A percentile compares a stretch with the other conserved stretches of the same genome.
Conservation (phyloP, 2,329 filamentous ascomycete species). For the Sordariomycetes sp. region DNA sequence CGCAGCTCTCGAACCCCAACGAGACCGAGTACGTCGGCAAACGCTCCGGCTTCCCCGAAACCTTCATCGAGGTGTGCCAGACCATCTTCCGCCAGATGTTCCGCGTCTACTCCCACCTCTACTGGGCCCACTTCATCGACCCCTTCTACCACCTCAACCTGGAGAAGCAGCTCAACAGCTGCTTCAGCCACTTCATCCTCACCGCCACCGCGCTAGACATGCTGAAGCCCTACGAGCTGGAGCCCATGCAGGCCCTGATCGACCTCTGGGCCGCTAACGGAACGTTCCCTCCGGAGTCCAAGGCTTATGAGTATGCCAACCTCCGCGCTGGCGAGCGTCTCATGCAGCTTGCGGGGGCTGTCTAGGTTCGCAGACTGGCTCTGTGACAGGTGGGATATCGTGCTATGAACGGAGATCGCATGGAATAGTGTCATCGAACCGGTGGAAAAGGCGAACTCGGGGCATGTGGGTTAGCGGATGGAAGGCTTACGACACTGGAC, state of each 20-base stretch:
- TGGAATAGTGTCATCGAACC: not conserved
- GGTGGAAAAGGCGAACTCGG: not conserved
- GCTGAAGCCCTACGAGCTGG: conserved; percentile 77
- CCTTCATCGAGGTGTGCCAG: conserved; percentile 83
- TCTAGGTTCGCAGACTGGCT: not conserved
- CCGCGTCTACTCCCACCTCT: conserved; percentile 92
- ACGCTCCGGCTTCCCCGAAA: conserved; percentile 80
- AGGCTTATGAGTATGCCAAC: conserved; percentile 53
- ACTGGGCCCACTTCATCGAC: conserved; percentile 87
- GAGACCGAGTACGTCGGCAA: conserved; percentile 77
- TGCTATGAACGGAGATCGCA: not conserved
- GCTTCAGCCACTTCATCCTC: conserved; percentile 74
- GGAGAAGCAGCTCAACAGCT: conserved; percentile 73
- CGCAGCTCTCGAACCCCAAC: conserved; percentile 45
- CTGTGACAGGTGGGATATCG: not conserved
- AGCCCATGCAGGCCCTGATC: conserved; percentile 91
- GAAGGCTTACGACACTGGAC: not conserved
- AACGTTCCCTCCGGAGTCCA: conserved; percentile 66
- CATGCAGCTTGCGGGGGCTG: conserved; percentile 27
- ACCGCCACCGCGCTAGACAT: conserved; percentile 72
- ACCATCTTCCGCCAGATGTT: conserved; percentile 97
- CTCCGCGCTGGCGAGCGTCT: conserved; percentile 45
- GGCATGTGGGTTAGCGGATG: not conserved
- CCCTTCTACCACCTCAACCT: conserved; percentile 74
- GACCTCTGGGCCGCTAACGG: conserved; percentile 86